These are phyloP conservation scores for Coemansia linderi DNA, from an alignment of 371 early-diverging fungal genomes.

Conservation along the genomic window DNA sequence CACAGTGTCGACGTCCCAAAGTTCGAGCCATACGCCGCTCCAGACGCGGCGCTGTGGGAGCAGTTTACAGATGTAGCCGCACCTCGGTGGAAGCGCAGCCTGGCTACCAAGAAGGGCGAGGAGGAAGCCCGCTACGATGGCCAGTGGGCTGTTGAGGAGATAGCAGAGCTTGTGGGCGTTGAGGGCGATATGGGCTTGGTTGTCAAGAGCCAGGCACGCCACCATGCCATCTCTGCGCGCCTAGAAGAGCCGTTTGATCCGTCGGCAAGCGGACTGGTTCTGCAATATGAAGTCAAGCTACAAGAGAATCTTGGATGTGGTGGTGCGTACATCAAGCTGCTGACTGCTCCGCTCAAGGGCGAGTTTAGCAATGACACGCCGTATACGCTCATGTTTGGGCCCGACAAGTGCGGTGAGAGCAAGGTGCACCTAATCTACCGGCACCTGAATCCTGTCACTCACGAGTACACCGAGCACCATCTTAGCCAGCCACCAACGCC, in stretches of 20 bases:
- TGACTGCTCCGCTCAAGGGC: slow-evolving; percentile 56
- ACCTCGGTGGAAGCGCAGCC: slow-evolving; percentile 70
- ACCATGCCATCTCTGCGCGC: slow-evolving; percentile 67
- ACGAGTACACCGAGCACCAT: slow-evolving; percentile 74
- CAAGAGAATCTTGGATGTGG: slow-evolving; percentile 94
- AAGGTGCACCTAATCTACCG: slow-evolving; percentile 94
- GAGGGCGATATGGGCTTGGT: slow-evolving; percentile 73
- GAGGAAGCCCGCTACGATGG: slow-evolving; percentile 71
- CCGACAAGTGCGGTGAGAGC: slow-evolving; percentile 95
- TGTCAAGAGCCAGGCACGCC: slow-evolving; percentile 64
- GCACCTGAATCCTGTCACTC: slow-evolving; percentile 78
- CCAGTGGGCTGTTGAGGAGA: slow-evolving; percentile 73
- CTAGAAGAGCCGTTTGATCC: slow-evolving; percentile 62
- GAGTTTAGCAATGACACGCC: slow-evolving; percentile 86
- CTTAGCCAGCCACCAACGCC: slow-evolving; percentile 69
- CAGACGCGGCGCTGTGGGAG: slow-evolving; percentile 63
- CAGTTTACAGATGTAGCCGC: slow-evolving; percentile 66
- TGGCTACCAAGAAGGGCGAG: slow-evolving; percentile 63
- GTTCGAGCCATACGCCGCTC: slow-evolving; percentile 34
- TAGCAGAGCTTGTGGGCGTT: slow-evolving; percentile 59
- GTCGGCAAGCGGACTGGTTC: slow-evolving; percentile 64
- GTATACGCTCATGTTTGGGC: slow-evolving; percentile 95
- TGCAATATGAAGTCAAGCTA: slow-evolving; percentile 94
- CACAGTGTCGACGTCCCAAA: slow-evolving; percentile 18
- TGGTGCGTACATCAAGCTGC: slow-evolving; percentile 95